Base-by-base conservation (phyloP, 768 basidiomycete species). In the Leccinum broughii region DNA sequence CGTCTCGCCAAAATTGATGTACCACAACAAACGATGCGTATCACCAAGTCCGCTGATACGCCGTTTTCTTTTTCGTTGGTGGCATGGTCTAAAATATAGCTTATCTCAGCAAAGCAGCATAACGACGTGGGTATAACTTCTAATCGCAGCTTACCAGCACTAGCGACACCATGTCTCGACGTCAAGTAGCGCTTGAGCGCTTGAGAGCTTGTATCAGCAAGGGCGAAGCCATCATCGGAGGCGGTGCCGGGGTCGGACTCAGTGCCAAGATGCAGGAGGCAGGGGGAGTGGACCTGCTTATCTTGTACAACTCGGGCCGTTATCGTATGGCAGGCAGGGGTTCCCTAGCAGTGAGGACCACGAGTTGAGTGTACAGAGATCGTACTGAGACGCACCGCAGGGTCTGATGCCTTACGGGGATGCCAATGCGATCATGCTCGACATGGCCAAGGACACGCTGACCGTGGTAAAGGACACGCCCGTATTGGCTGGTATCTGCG, bases 291-390 rank as follows among this genome's bases (percentile, higher is more conserved):
- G 70, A 72, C 53, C 55, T 72, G 48, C 34, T 74, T 37, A 70
- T 72, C 69, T 53, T 74, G 28, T 74, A 72, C 52, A 74, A 66
- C 34, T 72, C 71, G 24, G 71, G 73, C 8, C 69, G 71, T 20
- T 66, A 72, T 54, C 66, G 66, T n/a, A 68, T 68, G 72, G 66
- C 70, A 15, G 72, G 64, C n/a, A 65, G 72, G 44, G 68, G 72
- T n/a, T 71, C 68, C 24, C 55, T 71, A 39, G 70, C 72, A 34
- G 70, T 67, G 58, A 57, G 72, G 9, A 49, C 13, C 51, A n/a
- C 39, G 49, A 32, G 11, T 48, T 30, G 34, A n/a, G 22, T 55
- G 24, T 53, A 35, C 9, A 15, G 30, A 8, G 22, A 15, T 32
- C 17, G 15, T 48, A 22, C 55, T 53, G 34, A 56, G 49, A 55